phyloP scores from a whole-genome alignment of 2,329 filamentous ascomycete species.

The Plectosphaerella plurivora region DNA sequence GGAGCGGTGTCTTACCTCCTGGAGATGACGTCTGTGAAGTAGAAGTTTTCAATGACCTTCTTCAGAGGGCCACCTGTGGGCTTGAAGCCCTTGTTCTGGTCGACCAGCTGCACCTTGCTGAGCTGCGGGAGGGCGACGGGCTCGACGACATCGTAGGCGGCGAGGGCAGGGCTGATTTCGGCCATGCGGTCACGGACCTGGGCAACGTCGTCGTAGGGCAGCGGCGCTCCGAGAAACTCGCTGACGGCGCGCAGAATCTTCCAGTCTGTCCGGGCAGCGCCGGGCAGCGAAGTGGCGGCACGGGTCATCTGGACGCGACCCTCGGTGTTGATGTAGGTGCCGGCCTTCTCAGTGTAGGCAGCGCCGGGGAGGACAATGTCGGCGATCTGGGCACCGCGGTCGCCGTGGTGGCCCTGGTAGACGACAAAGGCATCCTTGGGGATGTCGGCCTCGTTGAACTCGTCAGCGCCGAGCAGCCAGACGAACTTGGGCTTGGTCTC shows the following conservation, averaged over 20 bases:
- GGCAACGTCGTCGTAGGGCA: slow-evolving; percentile 92
- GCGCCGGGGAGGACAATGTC: slow-evolving; percentile 92
- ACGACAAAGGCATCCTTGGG: slow-evolving; percentile 95
- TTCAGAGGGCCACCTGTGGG: slow-evolving; percentile 69
- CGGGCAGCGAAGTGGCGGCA: slow-evolving; percentile 81
- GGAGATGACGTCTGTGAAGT: slow-evolving; percentile 95
- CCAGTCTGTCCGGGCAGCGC: slow-evolving; percentile 93
- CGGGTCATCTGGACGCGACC: slow-evolving; percentile 93
- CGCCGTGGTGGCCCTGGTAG: slow-evolving; percentile 98
- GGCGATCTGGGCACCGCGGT: slow-evolving; percentile 85
- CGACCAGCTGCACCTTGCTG: slow-evolving; percentile 91
- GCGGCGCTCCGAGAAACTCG: slow-evolving; percentile 81
- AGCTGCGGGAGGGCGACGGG: slow-evolving; percentile 67
- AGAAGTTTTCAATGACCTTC: slow-evolving; percentile 92
- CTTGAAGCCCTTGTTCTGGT: slow-evolving; percentile 88
- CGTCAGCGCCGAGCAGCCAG: slow-evolving; percentile 94
- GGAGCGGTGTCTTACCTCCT: slow-evolving; percentile 65
- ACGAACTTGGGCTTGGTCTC: slow-evolving; percentile 88
- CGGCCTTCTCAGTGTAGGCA: slow-evolving; percentile 95
- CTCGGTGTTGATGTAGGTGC: slow-evolving; percentile 96
- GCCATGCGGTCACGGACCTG: slow-evolving; percentile 88
- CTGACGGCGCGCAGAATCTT: slow-evolving; percentile 94
- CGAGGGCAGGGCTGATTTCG: slow-evolving; percentile 86
- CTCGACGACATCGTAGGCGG: slow-evolving; percentile 89
- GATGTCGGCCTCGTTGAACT: slow-evolving; percentile 78